Conservation (phyloP, 164 flowering plant genomes). For the Taxillus chinensis region DNA sequence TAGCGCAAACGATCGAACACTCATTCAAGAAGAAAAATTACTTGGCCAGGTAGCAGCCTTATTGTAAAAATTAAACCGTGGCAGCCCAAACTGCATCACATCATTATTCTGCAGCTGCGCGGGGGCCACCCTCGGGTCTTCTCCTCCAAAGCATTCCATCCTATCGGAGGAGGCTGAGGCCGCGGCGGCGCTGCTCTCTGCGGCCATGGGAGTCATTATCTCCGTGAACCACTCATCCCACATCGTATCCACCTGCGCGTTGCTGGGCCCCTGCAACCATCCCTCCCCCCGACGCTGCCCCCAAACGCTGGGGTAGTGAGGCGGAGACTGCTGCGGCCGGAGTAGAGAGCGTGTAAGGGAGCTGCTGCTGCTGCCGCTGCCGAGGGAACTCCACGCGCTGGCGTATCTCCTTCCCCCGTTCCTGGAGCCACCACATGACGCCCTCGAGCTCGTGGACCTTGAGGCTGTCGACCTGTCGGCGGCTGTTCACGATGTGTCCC, state of each 20-base stretch:
- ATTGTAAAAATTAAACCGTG: too few relatives aligned
- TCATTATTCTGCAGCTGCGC: too few relatives aligned
- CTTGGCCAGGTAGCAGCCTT: too few relatives aligned
- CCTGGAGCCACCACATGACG: constrained; percentile 13
- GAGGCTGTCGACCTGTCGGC: background rate
- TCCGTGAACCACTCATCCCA: constrained; percentile 1
- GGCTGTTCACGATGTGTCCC: constrained; percentile 9
- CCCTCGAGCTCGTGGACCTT: constrained; percentile 8
- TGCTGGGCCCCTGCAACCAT: background rate
- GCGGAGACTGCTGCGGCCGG: background rate
- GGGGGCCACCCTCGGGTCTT: too few relatives aligned
- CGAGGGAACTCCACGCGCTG: background rate
- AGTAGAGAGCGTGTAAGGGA: background rate
- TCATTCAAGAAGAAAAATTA: too few relatives aligned
- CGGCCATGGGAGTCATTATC: background rate
- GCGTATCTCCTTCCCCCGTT: constrained; percentile 8
- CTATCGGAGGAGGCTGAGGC: too few relatives aligned
- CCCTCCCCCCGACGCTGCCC: background rate
- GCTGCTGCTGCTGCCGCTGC: background rate
- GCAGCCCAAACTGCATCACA: too few relatives aligned
- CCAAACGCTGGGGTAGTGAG: background rate
- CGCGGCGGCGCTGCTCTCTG: too few relatives aligned
- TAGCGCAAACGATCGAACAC: too few relatives aligned
- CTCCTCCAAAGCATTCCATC: too few relatives aligned
- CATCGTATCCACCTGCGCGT: background rate